phyloP scores from a whole-genome alignment of 257 asterid species.

The Ilex asprella region DNA sequence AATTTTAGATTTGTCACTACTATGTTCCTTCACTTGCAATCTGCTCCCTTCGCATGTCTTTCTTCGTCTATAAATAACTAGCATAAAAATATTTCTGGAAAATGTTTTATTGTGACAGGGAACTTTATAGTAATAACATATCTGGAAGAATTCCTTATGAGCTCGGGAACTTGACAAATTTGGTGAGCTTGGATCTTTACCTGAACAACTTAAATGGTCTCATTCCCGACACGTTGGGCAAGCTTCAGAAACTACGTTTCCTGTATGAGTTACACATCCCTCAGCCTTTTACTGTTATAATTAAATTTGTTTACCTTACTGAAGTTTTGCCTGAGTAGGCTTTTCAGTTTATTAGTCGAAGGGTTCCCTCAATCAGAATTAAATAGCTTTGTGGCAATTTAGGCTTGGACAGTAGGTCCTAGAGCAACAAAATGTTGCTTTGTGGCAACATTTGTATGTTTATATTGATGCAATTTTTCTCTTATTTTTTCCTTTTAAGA shows the following conservation, averaged over 20 bases:
- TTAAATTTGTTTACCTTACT: no score
- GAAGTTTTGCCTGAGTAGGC: background rate
- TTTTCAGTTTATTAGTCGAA: background rate
- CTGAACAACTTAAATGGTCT: constrained; percentile 59
- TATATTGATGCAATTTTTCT: no score
- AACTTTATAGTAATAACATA: constrained; percentile 85
- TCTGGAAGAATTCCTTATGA: constrained; percentile 74
- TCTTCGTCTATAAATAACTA: no score
- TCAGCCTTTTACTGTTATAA: background rate
- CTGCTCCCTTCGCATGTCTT: background rate
- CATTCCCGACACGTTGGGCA: constrained; percentile 68
- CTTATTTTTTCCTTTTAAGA: no score
- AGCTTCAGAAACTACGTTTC: constrained; percentile 72
- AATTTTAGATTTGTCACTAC: no score
- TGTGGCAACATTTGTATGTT: no score
- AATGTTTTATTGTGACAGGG: constrained; percentile 42
- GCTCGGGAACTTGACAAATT: constrained; percentile 73
- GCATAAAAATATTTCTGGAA: no score
- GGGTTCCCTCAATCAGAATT: background rate
- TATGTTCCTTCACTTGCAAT: no score
- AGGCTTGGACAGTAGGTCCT: background rate
- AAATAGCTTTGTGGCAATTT: background rate
- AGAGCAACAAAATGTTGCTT: no score
- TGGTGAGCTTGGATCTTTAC: constrained; percentile 98
- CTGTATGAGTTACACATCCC: constrained; percentile 36